Evolutionary conservation across 2,329 filamentous ascomycete species (phyloP).

Genomic region (Alternaria gaisen): DNA sequence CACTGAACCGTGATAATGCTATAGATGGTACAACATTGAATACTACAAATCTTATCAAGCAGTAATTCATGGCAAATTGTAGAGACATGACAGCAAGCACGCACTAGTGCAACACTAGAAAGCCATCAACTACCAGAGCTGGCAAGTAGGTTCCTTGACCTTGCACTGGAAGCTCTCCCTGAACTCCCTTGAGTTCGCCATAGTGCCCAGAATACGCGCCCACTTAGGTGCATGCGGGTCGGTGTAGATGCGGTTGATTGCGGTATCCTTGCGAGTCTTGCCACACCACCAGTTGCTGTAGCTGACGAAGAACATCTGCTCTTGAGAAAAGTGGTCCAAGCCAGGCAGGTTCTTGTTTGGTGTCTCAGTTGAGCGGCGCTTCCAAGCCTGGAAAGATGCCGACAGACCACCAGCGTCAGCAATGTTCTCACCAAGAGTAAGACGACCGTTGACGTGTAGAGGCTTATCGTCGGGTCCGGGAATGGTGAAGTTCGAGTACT

Average conservation of each 20-base stretch:
- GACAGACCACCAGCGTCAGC: slow-evolving; percentile 74
- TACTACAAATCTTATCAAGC: background rate
- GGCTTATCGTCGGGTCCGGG: slow-evolving; percentile 64
- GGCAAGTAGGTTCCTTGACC: slow-evolving; percentile 71
- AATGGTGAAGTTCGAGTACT: slow-evolving; percentile 70
- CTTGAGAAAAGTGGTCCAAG: slow-evolving; percentile 68
- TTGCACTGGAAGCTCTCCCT: slow-evolving; percentile 72
- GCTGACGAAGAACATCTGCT: slow-evolving; percentile 74
- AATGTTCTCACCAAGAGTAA: slow-evolving; percentile 75
- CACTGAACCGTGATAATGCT: background rate
- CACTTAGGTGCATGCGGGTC: slow-evolving; percentile 73
- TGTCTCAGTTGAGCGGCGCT: slow-evolving; percentile 63
- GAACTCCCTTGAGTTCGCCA: slow-evolving; percentile 74
- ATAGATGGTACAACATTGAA: background rate
- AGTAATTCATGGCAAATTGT: background rate
- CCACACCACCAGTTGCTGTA: slow-evolving; percentile 74
- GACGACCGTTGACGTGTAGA: slow-evolving; percentile 68
- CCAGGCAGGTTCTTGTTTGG: slow-evolving; percentile 62
- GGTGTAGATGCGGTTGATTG: slow-evolving; percentile 65
- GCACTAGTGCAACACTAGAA: accelerated
- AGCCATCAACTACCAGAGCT: slow-evolving; percentile 67
- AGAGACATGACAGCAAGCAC: background rate
- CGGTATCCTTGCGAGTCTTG: slow-evolving; percentile 67
- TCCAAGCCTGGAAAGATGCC: slow-evolving; percentile 72
- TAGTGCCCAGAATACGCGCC: slow-evolving; percentile 67